A percentile compares a stretch with the other conserved stretches of the same genome.
These are phyloP conservation scores for Rhizopus arrhizus DNA, from an alignment of 371 early-diverging fungal genomes.

Conservation along the genomic window DNA sequence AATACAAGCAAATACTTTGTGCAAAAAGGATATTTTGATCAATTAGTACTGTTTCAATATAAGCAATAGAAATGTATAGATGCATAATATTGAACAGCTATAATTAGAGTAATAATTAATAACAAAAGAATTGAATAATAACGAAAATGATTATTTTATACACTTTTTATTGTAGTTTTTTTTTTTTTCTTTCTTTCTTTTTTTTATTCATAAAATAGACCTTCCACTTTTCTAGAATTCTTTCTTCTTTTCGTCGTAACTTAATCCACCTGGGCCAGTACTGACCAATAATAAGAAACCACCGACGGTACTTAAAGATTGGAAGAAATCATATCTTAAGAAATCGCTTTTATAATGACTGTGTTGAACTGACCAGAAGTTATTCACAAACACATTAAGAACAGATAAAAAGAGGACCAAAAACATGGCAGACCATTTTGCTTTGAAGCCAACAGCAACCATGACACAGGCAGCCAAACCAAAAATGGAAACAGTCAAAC, in stretches of 20 bases:
- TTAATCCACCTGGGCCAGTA: conserved; percentile 90
- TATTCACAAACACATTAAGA: conserved; percentile 89
- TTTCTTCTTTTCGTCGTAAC: conserved; percentile 97
- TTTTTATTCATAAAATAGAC: too few relatives aligned
- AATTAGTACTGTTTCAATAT: too few relatives aligned
- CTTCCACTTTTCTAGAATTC: conserved; percentile 58
- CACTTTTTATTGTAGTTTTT: too few relatives aligned
- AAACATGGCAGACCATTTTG: conserved; percentile 92
- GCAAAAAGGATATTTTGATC: too few relatives aligned
- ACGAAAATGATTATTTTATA: too few relatives aligned
- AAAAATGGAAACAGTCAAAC: conserved; percentile 72
- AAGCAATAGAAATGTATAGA: too few relatives aligned
- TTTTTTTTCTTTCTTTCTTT: too few relatives aligned
- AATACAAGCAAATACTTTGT: too few relatives aligned
- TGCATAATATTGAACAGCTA: too few relatives aligned
- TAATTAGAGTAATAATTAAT: too few relatives aligned
- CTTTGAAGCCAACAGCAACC: conserved; percentile 97
- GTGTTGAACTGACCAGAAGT: conserved; percentile 94
- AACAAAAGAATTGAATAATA: too few relatives aligned
- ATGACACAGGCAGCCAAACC: conserved; percentile 86
- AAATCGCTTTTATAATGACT: conserved; percentile 84
- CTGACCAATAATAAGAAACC: conserved; percentile 91
- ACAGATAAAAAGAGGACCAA: conserved; percentile 86
- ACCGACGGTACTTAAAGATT: conserved; percentile 93
- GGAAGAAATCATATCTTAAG: conserved; percentile 97